Conservation (phyloP, 148 eudicot genomes). For the Chenopodium formosanum region DNA sequence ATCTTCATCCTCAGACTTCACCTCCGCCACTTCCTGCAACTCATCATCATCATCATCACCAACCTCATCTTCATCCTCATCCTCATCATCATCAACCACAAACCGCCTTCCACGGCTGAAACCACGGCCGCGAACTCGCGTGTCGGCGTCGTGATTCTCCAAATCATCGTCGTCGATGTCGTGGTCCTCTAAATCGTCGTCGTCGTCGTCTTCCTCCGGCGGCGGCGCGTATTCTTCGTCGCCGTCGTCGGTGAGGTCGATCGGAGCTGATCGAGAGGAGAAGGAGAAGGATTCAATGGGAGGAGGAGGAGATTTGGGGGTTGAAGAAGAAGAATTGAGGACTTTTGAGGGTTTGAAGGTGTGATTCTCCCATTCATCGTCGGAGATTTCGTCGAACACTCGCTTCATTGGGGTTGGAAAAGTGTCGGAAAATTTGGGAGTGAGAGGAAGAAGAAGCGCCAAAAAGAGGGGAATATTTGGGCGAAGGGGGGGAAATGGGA, state of each 20-base stretch:
- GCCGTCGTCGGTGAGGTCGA: constrained; percentile 41
- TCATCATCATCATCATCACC: constrained; percentile 44
- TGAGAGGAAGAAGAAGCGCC: not conserved
- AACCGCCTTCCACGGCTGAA: constrained; percentile 45
- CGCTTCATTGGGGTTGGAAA: constrained; percentile 52
- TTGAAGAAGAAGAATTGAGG: constrained; percentile 28
- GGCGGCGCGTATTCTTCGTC: constrained; percentile 20
- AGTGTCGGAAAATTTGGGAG: not conserved
- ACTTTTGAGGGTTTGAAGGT: constrained; percentile 54
- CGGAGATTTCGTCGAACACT: constrained; percentile 58
- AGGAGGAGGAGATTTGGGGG: constrained; percentile 31
- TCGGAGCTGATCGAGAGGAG: constrained; percentile 11
- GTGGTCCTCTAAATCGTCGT: constrained; percentile 19
- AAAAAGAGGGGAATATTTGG: not conserved
- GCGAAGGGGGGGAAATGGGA: too few relatives aligned
- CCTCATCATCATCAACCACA: constrained; percentile 68
- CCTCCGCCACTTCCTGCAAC: constrained; percentile 33
- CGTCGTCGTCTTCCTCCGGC: constrained; percentile 11
- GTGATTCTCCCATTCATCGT: constrained; percentile 66
- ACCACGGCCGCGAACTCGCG: not conserved
- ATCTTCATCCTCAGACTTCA: constrained; percentile 27
- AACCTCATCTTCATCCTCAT: constrained; percentile 23
- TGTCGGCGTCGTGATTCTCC: constrained; percentile 57
- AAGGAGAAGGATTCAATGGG: constrained; percentile 79
- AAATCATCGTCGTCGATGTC: constrained; percentile 31